Conservation (phyloP, 805 yeast genomes). For the Wickerhamiella slavikovae region DNA sequence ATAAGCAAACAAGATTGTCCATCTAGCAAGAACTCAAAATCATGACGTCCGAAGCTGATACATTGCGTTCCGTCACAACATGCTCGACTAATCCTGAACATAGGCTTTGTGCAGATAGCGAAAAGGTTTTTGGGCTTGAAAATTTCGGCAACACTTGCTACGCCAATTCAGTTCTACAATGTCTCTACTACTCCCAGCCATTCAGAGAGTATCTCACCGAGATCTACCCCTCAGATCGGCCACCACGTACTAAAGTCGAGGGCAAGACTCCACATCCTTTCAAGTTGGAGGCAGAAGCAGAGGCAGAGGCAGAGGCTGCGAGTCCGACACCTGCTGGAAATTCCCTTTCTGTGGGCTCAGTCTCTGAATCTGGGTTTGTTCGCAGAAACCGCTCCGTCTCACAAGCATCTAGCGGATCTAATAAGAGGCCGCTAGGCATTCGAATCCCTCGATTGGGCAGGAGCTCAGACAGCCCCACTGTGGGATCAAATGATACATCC, state of each 20-base stretch:
- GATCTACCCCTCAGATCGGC: constrained; percentile 14
- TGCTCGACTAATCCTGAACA: no score
- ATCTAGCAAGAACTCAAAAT: no score
- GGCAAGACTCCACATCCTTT: constrained; percentile 19
- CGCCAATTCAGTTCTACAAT: constrained; percentile 81
- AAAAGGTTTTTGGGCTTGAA: constrained; percentile 24
- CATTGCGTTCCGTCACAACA: no score
- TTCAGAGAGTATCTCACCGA: constrained; percentile 37
- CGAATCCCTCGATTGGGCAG: not conserved
- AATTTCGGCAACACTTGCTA: constrained; percentile 58
- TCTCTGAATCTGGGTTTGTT: no score
- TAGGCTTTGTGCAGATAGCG: no score
- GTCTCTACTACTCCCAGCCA: constrained; percentile 51
- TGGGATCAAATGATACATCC: not conserved
- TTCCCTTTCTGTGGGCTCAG: not conserved
- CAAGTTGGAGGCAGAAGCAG: constrained; percentile 12
- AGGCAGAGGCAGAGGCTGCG: constrained; percentile 1
- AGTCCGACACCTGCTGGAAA: not conserved
- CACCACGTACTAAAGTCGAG: constrained; percentile 18
- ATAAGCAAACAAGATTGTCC: no score
- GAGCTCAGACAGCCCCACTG: not conserved
- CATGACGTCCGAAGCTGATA: no score
- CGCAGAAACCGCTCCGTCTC: no score
- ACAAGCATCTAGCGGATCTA: not conserved
- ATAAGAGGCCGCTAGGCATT: not conserved